Evolutionary conservation across 371 early-diverging fungal genomes (phyloP).

Genomic region (Actinomortierella wolfii): DNA sequence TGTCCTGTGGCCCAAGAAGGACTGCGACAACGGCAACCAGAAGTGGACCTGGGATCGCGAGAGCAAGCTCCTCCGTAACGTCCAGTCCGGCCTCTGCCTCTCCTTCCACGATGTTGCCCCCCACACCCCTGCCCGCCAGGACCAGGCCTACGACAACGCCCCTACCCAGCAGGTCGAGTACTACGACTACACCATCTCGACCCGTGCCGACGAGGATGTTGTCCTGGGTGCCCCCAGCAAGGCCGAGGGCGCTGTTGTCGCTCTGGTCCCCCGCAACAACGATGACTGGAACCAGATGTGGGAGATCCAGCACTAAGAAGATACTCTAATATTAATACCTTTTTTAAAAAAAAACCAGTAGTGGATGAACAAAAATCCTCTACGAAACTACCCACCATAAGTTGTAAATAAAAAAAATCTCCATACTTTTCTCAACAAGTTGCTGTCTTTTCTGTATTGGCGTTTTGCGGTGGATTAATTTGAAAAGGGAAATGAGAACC

Average conservation of each 20-base stretch:
- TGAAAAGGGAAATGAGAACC: no score
- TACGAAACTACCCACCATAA: no score
- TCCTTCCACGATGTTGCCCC: background rate
- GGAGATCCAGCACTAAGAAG: no score
- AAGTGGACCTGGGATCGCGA: conserved; percentile 16
- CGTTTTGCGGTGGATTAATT: no score
- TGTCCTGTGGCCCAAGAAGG: conserved; percentile 7
- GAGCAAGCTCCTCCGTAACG: conserved; percentile 10
- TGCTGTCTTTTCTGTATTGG: no score
- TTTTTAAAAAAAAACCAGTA: no score
- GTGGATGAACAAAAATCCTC: no score
- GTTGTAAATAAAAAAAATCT: no score
- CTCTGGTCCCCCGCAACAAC: conserved; percentile 19
- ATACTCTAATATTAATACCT: no score
- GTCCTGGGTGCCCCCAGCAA: conserved; percentile 13
- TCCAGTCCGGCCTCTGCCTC: conserved; percentile 14
- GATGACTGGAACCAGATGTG: conserved; percentile 1
- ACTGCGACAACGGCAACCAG: conserved; percentile 16
- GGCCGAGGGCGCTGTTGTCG: conserved; percentile 1
- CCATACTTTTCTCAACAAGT: no score
- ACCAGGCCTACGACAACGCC: background rate
- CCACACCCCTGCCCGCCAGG: conserved; percentile 5
- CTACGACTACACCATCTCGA: conserved; percentile 23
- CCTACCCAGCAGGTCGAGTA: conserved; percentile 10
- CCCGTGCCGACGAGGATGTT: conserved; percentile 8